Evolutionary conservation across 768 basidiomycete genomes (phyloP).

Genomic region (Pulveroboletus ravenelii): DNA sequence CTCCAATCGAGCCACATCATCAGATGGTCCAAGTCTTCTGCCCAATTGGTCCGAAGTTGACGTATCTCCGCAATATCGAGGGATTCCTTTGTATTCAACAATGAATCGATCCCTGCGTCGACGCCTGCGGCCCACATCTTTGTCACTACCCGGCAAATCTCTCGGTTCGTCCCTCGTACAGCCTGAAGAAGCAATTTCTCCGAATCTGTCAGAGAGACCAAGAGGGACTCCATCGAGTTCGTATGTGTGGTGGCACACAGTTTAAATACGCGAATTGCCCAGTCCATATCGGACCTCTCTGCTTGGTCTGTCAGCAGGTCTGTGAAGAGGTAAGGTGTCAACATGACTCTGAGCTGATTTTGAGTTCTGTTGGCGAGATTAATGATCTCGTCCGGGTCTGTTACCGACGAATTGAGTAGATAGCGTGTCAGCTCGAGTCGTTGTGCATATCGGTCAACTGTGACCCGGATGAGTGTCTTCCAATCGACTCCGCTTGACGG

Average conservation of each 20-base stretch:
- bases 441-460: slow-evolving; percentile 30
- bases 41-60: no score
- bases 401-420: no score
- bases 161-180: slow-evolving; percentile 34
- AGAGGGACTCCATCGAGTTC: not conserved
- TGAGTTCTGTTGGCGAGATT: no score
- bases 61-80: no score
- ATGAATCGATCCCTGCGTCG: no score
- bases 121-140: slow-evolving; percentile 20
- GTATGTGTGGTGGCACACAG: slow-evolving; percentile 30
- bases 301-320: slow-evolving; percentile 4
- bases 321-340: slow-evolving; percentile 26
- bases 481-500: slow-evolving; percentile 32
- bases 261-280: slow-evolving; percentile 30
- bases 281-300: slow-evolving; percentile 4
- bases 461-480: slow-evolving; percentile 24
- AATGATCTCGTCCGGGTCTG: no score
- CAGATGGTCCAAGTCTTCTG: no score
- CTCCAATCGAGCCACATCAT: no score
- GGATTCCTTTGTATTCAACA: no score
- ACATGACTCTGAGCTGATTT: slow-evolving; percentile 18
- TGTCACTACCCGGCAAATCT: slow-evolving; percentile 45
- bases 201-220: not conserved
- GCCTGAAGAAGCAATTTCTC: slow-evolving; percentile 19
- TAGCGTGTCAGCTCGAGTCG: slow-evolving; percentile 22